Evolutionary conservation across 2,329 filamentous ascomycete species (phyloP), one percentile per base, ranked within the genome.

Genomic region (Beauveria rudraprayagi): DNA sequence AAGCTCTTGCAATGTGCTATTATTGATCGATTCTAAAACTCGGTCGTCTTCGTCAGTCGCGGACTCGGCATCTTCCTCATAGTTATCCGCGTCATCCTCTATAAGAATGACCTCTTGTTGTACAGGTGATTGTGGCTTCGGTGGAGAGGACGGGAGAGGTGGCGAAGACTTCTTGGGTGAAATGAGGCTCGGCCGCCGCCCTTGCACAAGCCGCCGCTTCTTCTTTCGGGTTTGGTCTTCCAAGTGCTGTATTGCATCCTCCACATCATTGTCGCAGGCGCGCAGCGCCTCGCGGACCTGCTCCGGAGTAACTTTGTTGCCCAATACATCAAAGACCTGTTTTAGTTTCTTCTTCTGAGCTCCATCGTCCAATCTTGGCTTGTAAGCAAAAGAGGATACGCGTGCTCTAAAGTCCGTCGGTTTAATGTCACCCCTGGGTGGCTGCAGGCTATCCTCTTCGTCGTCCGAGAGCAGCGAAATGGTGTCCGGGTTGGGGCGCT

Each of bases 21-120:
- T 85, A 69, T 97, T 97, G 73, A 99, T 86, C 68, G 92, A 95
- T 8, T 86, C 81, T 30, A 97, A 77, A 7, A 97, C 83, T 54
- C 73, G 71, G 53, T 74, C 71, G 44, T 71, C 71, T 44, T 72
- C 72, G 5, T 70, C 65, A 3, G 57, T 66, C 1, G 65, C 66
- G 8, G 65, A 64, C 9, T 71, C 70, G 6, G 70, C 72, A 61
- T 76, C 71, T 8, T 74, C 74, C 51, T 75, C 68, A 57, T 74
- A 75, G 9, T 71, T 70, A 47, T 79, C 78, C 44, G 76, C 75
- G 43, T 75, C 75, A 55, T 77, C 76, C 34, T 77, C 71, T 17
- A 75, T 67, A 5, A 77, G 66, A 51, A 76, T 72, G 8, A 72
- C 64, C 34, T 56, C 52, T 26, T 61, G 22, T 53, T 68, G 61